Evolutionary conservation across 129 eudicot species (phyloP).

Genomic region (Flaveria ramosissima): DNA sequence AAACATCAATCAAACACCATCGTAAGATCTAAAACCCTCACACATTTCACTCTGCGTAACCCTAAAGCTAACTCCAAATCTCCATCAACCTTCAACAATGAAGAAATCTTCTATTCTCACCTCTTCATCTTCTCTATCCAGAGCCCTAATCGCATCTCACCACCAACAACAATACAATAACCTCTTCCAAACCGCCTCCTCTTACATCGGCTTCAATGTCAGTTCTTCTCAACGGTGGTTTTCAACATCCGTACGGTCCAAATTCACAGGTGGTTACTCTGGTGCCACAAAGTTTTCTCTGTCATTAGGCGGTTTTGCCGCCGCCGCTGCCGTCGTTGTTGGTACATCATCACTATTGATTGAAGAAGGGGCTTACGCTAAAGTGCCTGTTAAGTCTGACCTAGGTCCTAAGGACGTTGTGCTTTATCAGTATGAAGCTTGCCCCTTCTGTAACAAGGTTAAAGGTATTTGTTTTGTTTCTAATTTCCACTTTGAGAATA

Average conservation of each 20-base stretch:
- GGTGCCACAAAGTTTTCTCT: not conserved
- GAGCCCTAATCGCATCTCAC: not conserved
- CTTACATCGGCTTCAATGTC: conserved; percentile 10
- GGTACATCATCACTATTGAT: not conserved
- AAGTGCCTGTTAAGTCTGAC: not conserved
- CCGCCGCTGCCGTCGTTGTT: not conserved
- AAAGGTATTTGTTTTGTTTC: not conserved
- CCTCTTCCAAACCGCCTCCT: not conserved
- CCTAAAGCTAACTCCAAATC: conserved; percentile 13
- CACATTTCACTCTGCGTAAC: not conserved
- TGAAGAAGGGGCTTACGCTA: not conserved
- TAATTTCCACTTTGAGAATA: too few relatives aligned
- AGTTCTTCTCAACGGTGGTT: conserved; percentile 40
- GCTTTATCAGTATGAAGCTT: conserved; percentile 9
- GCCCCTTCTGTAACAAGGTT: conserved; percentile 15
- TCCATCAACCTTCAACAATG: conserved; percentile 2
- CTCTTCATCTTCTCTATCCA: conserved; percentile 18
- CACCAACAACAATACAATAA: not conserved
- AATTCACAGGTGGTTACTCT: not conserved
- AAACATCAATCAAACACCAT: not conserved
- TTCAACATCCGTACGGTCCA: conserved; percentile 33
- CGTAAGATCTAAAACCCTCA: conserved; percentile 13
- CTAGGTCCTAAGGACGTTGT: conserved; percentile 2
- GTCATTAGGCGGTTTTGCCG: not conserved
- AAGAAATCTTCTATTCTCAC: not conserved